phyloP scores from a whole-genome alignment of 495 filamentous ascomycete species.

The Neurospora tetrasperma region DNA sequence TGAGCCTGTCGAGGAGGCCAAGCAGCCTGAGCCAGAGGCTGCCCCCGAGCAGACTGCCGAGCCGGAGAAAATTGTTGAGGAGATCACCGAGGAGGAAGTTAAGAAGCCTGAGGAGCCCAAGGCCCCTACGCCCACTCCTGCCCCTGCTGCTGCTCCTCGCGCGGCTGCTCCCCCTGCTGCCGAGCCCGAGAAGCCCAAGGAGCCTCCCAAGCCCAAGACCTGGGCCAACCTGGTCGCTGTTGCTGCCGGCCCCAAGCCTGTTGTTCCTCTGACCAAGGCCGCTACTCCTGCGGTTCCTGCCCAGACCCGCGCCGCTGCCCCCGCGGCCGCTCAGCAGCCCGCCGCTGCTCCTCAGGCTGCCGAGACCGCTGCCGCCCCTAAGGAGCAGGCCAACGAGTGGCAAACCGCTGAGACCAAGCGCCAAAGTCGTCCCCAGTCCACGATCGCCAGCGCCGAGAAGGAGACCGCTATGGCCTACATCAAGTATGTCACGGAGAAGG shows the following conservation, averaged over 20 bases:
- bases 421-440: constrained; percentile 54
- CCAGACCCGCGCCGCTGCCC: constrained; percentile 18
- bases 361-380: constrained; percentile 23
- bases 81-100: constrained; percentile 36
- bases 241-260: constrained; percentile 33
- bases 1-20: constrained; percentile 33
- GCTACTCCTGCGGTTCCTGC: constrained; percentile 30
- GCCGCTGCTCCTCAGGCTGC: constrained; percentile 28
- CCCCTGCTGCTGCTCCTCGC: constrained; percentile 29
- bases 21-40: constrained; percentile 36
- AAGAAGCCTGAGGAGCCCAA: constrained; percentile 48
- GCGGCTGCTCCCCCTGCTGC: constrained; percentile 27
- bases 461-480: constrained; percentile 72
- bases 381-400: constrained; percentile 52
- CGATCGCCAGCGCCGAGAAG: constrained; percentile 46
- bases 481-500: constrained; percentile 84
- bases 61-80: constrained; percentile 29
- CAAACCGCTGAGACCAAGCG: constrained; percentile 80
- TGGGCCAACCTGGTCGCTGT: constrained; percentile 74
- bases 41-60: constrained; percentile 23
- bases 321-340: constrained; percentile 23
- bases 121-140: constrained; percentile 38
- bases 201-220: constrained; percentile 59
- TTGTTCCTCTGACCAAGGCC: constrained; percentile 35
- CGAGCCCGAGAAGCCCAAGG: constrained; percentile 26